Percentiles rank a stretch among this genome's conserved stretches.
Conservation (phyloP, 441 rosid species). For the Pelargonium myrrhifolium region DNA sequence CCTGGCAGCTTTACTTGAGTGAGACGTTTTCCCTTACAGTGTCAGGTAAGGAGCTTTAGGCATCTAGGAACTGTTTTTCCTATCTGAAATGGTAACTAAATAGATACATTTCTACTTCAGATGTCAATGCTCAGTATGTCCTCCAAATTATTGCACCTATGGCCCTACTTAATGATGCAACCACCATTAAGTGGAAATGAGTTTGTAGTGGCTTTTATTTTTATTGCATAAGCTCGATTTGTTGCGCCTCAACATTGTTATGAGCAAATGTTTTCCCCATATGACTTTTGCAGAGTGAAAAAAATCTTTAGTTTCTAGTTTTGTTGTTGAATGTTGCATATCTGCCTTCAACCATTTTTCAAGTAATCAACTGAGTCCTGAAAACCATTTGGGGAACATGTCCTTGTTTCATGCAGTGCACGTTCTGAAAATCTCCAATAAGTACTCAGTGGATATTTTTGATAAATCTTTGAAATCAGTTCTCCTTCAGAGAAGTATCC, state of each 20-base stretch:
- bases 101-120: too few relatives aligned
- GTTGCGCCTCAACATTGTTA: not conserved
- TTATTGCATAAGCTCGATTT: not conserved
- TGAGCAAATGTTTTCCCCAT: not conserved
- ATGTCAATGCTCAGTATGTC: too few relatives aligned
- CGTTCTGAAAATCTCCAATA: not conserved
- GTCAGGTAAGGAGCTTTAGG: too few relatives aligned
- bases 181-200: too few relatives aligned
- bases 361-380: not conserved
- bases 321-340: not conserved
- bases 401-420: too few relatives aligned
- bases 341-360: not conserved
- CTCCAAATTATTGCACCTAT: too few relatives aligned
- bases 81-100: too few relatives aligned
- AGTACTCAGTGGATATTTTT: not conserved
- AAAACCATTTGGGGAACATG: too few relatives aligned
- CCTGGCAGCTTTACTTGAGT: too few relatives aligned
- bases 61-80: too few relatives aligned
- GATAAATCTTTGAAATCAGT: not conserved
- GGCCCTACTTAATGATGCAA: too few relatives aligned
- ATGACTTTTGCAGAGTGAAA: not conserved
- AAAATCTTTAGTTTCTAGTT: not conserved
- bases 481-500: not conserved
- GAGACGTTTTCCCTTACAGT: too few relatives aligned
- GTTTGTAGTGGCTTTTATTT: not conserved